phyloP scores from a whole-genome alignment of 148 eudicot genomes.

The Suaeda aralocaspica region DNA sequence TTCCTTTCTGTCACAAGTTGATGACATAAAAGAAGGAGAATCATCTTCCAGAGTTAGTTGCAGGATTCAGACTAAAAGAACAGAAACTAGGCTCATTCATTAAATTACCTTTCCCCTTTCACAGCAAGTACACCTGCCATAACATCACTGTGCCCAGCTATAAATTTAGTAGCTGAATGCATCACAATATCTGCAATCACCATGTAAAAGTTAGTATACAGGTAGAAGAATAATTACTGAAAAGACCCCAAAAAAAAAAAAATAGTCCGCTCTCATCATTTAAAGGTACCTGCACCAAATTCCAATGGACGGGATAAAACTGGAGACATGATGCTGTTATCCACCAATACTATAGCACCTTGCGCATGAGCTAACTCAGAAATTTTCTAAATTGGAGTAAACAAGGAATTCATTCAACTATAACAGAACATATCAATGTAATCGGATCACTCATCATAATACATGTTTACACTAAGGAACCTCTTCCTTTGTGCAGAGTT shows the following conservation, averaged over 20 bases:
- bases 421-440: neutral
- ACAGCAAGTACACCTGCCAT: conserved; percentile 97
- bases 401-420: too few species aligned
- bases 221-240: conserved; percentile 14
- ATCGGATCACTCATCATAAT: conserved; percentile 4
- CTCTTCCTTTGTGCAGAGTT: too few species aligned
- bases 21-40: neutral
- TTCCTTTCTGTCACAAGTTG: neutral
- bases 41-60: neutral
- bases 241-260: neutral
- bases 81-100: neutral
- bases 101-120: conserved; percentile 80
- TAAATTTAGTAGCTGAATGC: conserved; percentile 98
- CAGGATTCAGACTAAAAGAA: neutral
- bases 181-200: conserved; percentile 81
- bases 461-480: neutral
- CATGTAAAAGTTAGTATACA: conserved; percentile 8
- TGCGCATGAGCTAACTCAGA: conserved; percentile 88
- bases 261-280: neutral
- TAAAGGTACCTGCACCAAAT: conserved; percentile 82
- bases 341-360: conserved; percentile 91
- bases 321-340: conserved; percentile 98
- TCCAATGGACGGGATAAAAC: conserved; percentile 87
- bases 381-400: conserved; percentile 52
- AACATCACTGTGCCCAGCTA: conserved; percentile 95